These are phyloP conservation scores for Nicotiana obtusifolia DNA, from an alignment of 257 asterid species.

Conservation along the genomic window DNA sequence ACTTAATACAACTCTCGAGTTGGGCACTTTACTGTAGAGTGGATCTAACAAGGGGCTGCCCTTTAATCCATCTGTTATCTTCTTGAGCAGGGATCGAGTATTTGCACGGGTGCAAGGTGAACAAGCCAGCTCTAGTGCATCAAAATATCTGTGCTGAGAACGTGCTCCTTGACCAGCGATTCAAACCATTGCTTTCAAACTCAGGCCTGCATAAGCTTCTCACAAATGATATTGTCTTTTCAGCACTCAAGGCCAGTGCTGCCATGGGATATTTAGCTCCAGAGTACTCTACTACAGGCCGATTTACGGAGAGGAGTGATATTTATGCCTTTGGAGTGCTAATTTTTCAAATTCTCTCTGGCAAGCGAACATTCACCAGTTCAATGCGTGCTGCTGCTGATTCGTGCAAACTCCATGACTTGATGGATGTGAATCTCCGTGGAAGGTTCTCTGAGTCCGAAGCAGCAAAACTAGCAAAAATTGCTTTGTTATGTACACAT, in stretches of 20 bases:
- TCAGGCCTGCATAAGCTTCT: slow-evolving; percentile 84
- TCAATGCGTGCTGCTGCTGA: slow-evolving; percentile 58
- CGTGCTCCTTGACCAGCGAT: slow-evolving; percentile 55
- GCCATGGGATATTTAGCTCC: slow-evolving; percentile 98
- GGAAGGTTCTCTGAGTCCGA: slow-evolving; percentile 51
- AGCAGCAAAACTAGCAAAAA: slow-evolving; percentile 42
- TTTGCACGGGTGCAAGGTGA: slow-evolving; percentile 52
- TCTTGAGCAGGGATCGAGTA: slow-evolving; percentile 61
- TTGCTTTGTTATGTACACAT: slow-evolving; percentile 56
- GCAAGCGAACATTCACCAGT: slow-evolving; percentile 40
- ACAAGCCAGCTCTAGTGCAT: slow-evolving; percentile 67
- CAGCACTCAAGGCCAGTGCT: slow-evolving; percentile 82
- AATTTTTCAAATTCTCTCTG: slow-evolving; percentile 74
- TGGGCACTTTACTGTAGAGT: background rate
- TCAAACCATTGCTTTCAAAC: slow-evolving; percentile 65
- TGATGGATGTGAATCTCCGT: slow-evolving; percentile 49
- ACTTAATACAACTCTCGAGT: background rate
- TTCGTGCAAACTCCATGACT: slow-evolving; percentile 39
- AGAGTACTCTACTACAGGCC: slow-evolving; percentile 71
- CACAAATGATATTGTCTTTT: slow-evolving; percentile 71
- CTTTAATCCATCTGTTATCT: background rate
- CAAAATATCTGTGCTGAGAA: slow-evolving; percentile 82
- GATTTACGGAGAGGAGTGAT: slow-evolving; percentile 86
- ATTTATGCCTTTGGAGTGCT: slow-evolving; percentile 86
- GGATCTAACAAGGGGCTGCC: background rate